Base-by-base conservation (phyloP, 1,139 yeast species). In the Eremothecium cymbalariae region DNA sequence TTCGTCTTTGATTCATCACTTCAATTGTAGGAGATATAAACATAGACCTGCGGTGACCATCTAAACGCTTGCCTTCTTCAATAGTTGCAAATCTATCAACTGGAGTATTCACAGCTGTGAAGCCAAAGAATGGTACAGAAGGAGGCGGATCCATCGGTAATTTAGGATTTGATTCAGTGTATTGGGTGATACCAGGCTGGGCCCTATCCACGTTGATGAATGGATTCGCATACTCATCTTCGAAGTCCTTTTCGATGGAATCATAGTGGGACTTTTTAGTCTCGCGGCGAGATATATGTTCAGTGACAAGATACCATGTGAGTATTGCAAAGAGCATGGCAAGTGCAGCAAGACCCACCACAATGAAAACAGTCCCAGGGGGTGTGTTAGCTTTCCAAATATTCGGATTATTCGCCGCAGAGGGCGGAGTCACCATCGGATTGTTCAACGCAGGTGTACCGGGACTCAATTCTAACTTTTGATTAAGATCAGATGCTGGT, bases 11-110 rank as follows among this genome's bases (percentile, higher is more conserved):
- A 41, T 65, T 66, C 74, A 77, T 72, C 25, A 78, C 80, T 51
- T 80, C 86, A 13, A 79, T 81, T 2, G 93, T 82, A 23, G 94
- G 94, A 4, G 90, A 79, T 38, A 82, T 73, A 55, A 77, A 82
- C 70, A 80, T 68, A 2, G 57, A 48, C 20, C 14, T n/a, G n/a
- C 30, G 30, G n/a, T 17, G 30, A 5, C 21, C 30, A n/a, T 27
- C 30, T 4, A 15, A 17, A 8, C 30, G n/a, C 21, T 18, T 16
- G 8, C 17, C 30, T 3, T 27, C 30, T 4, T 27, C 30, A 11
- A 4, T 11, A 16, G n/a, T 14, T 11, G 30, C 21, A 9, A n/a
- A 27, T 5, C 30, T 16, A 4, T 27, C 30, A 4, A 18, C n/a
- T 11, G 30, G 30, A n/a, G 30, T 17, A 16, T 27, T 27, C 16